A percentile compares a stretch with the other conserved stretches of the same genome.
These are phyloP conservation scores for Trifolium dubium DNA, from an alignment of 306 rosid species.

Conservation along the genomic window DNA sequence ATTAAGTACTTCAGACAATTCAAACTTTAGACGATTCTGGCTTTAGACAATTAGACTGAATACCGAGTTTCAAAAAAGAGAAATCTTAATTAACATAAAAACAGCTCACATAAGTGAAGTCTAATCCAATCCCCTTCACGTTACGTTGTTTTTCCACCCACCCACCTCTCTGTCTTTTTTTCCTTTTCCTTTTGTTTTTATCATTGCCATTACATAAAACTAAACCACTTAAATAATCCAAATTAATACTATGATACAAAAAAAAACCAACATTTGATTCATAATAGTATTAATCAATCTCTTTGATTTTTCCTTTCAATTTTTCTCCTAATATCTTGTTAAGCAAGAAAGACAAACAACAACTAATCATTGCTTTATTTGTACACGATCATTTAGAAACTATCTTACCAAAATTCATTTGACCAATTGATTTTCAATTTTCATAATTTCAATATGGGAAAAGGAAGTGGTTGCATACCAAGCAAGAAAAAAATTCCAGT, in stretches of 20 bases:
- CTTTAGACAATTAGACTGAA: too few relatives aligned
- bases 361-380: constrained; percentile 17
- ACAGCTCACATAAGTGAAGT: constrained; percentile 48
- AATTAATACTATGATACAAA: background rate
- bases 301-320: constrained; percentile 1
- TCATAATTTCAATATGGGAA: constrained; percentile 56
- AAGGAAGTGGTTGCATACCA: constrained; percentile 76
- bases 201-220: background rate
- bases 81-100: background rate
- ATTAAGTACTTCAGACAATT: too few relatives aligned
- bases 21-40: too few relatives aligned
- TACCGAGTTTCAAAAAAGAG: too few relatives aligned
- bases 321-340: constrained; percentile 28
- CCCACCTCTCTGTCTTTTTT: constrained; percentile 23
- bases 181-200: background rate
- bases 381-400: background rate
- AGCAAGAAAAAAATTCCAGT: constrained; percentile 61
- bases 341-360: constrained; percentile 12
- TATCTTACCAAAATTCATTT: constrained; percentile 2
- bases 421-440: constrained; percentile 14
- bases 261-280: constrained; percentile 33
- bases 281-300: background rate
- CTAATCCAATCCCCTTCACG: constrained; percentile 38
- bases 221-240: background rate
- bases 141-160: constrained; percentile 30